These are phyloP conservation scores for Russula olivacea DNA, from an alignment of 768 basidiomycete species.

Conservation along the genomic window DNA sequence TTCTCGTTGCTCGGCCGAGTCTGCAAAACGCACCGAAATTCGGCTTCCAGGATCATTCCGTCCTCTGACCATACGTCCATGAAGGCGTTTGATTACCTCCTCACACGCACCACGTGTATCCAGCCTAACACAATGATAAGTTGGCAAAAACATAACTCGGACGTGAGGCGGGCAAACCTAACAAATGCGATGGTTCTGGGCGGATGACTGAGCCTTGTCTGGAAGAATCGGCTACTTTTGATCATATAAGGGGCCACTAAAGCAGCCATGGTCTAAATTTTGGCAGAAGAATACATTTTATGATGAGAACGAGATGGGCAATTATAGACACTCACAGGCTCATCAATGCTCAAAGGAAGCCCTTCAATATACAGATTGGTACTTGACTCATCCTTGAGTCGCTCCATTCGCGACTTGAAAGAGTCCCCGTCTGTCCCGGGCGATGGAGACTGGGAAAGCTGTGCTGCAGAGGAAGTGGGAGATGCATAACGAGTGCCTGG, in stretches of 20 bases:
- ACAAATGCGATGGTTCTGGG: slow-evolving; percentile 80
- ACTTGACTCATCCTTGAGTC: slow-evolving; percentile 54
- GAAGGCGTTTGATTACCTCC: slow-evolving; percentile 69
- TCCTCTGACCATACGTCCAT: slow-evolving; percentile 75
- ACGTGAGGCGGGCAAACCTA: slow-evolving; percentile 41
- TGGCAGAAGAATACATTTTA: background rate
- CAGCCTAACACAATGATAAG: slow-evolving; percentile 39
- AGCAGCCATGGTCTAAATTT: slow-evolving; percentile 49
- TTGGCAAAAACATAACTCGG: background rate
- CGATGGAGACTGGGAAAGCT: slow-evolving; percentile 14
- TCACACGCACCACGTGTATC: slow-evolving; percentile 68
- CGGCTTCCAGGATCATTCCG: slow-evolving; percentile 72
- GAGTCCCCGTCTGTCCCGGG: slow-evolving; percentile 29
- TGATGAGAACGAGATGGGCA: background rate
- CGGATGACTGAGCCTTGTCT: slow-evolving; percentile 68
- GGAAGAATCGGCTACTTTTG: slow-evolving; percentile 73
- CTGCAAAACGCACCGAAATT: slow-evolving; percentile 76
- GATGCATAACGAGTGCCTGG: slow-evolving; percentile 62
- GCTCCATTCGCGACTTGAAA: slow-evolving; percentile 80
- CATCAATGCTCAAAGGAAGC: slow-evolving; percentile 66
- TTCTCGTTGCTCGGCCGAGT: slow-evolving; percentile 72
- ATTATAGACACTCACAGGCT: slow-evolving; percentile 39
- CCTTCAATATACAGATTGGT: slow-evolving; percentile 83
- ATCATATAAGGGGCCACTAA: slow-evolving; percentile 68
- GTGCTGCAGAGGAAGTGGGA: slow-evolving; percentile 19